Conservation (phyloP, 2,329 filamentous ascomycete genomes). For the Alternaria arborescens region DNA sequence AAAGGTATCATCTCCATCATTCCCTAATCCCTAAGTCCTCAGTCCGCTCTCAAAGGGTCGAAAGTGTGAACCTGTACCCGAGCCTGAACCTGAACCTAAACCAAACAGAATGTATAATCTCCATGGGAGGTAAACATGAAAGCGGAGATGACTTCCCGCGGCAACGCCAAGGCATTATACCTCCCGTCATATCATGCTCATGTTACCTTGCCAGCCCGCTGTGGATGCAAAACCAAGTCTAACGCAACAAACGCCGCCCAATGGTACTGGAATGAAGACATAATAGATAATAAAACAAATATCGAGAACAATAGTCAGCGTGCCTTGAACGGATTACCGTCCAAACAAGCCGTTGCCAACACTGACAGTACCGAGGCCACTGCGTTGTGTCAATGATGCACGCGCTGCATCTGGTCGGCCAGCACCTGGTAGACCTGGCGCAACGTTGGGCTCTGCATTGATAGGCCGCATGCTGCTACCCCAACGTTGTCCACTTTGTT, state of each 20-base stretch:
- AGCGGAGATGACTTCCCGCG: conserved; percentile 3
- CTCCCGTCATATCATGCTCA: conserved; percentile 4
- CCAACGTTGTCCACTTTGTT: conserved; percentile 40
- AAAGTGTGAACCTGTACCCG: background rate
- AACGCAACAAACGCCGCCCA: conserved; percentile 7
- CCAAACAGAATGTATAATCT: background rate
- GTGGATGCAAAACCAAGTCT: conserved; percentile 7
- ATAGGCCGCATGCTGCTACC: conserved; percentile 27
- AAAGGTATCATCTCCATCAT: conserved; percentile 6
- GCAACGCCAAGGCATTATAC: conserved; percentile 5
- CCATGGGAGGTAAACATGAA: conserved; percentile 6
- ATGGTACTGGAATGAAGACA: conserved; percentile 3
- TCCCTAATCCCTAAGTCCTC: background rate
- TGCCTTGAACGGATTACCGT: conserved; percentile 27
- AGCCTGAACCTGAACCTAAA: background rate
- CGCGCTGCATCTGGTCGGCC: conserved; percentile 33
- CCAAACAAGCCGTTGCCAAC: conserved; percentile 46
- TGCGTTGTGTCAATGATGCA: conserved; percentile 40
- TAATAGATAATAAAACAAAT: conserved; percentile 10
- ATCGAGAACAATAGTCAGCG: conserved; percentile 8
- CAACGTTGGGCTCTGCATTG: conserved; percentile 21
- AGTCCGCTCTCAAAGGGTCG: background rate
- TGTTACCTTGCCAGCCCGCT: conserved; percentile 4
- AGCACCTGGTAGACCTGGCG: conserved; percentile 30
- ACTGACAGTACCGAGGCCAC: conserved; percentile 41